Conservation (phyloP, 83 land plant genomes). For the Picea mariana region DNA sequence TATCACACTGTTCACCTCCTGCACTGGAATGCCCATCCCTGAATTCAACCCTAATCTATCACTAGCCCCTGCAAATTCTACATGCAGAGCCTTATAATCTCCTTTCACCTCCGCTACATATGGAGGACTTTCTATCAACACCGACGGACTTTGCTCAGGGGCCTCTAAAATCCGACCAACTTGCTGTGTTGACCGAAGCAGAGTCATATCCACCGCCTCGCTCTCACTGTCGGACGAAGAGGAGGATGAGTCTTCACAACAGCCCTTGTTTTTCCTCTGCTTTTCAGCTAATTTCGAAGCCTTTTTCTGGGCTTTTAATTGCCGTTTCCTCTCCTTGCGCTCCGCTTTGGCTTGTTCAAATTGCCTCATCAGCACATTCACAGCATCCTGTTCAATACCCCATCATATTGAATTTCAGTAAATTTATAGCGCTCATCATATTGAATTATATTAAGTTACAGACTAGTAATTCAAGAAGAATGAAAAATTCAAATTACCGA, state of each 20-base stretch:
- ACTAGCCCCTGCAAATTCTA: too few relatives aligned
- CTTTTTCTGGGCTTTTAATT: too few relatives aligned
- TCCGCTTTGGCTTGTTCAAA: too few relatives aligned
- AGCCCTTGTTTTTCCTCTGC: conserved; percentile 1
- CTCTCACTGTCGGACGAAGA: conserved; percentile 49
- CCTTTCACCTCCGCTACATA: too few relatives aligned
- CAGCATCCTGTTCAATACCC: neutral
- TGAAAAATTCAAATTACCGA: neutral
- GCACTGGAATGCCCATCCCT: too few relatives aligned
- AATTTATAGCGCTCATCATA: neutral
- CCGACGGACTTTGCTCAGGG: too few relatives aligned
- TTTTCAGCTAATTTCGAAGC: conserved; percentile 19
- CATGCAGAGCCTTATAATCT: too few relatives aligned
- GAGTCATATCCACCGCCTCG: conserved; percentile 23
- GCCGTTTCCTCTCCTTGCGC: too few relatives aligned
- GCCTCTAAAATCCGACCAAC: neutral
- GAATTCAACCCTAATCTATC: too few relatives aligned
- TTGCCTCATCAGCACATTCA: too few relatives aligned
- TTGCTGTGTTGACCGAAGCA: neutral
- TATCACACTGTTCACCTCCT: conserved; percentile 20
- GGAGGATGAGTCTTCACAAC: conserved; percentile 16
- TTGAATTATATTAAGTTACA: neutral
- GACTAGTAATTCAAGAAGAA: neutral
- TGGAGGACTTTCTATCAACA: too few relatives aligned
- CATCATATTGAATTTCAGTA: too few relatives aligned